A percentile compares a stretch with the other conserved stretches of the same genome.
Conservation (phyloP, 768 basidiomycete genomes). For the Leccinum rimulosum region DNA sequence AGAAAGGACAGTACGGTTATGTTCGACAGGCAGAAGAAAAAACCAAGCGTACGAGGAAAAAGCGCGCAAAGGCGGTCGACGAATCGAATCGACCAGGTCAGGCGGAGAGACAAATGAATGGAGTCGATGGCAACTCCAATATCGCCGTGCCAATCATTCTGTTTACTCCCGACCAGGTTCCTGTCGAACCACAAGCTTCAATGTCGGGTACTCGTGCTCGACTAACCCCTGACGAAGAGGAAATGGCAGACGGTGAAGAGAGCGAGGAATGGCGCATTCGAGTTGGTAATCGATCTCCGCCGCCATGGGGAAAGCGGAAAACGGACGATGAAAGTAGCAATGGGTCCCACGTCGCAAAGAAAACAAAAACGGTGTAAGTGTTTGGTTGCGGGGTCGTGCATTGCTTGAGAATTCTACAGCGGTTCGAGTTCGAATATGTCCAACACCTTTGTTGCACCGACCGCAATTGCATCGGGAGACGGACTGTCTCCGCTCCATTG, state of each 20-base stretch:
- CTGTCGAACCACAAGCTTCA: slow-evolving; percentile 29
- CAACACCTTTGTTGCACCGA: slow-evolving; percentile 4
- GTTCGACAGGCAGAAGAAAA: slow-evolving; percentile 75
- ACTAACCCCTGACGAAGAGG: slow-evolving; percentile 57
- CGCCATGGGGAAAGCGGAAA: slow-evolving; percentile 67
- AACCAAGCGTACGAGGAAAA: slow-evolving; percentile 54
- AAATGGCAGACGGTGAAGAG: slow-evolving; percentile 58
- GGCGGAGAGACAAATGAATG: slow-evolving; percentile 18
- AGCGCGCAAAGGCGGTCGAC: slow-evolving; percentile 35
- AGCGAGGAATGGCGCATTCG: slow-evolving; percentile 66
- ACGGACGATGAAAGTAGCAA: slow-evolving; percentile 37
- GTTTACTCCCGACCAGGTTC: slow-evolving; percentile 23
- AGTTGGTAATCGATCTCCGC: slow-evolving; percentile 61
- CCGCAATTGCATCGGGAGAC: slow-evolving; percentile 2
- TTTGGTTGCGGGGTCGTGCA: neutral
- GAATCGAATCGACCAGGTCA: slow-evolving; percentile 24
- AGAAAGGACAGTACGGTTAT: slow-evolving; percentile 82
- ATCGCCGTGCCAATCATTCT: slow-evolving; percentile 25
- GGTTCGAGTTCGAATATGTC: slow-evolving; percentile 1
- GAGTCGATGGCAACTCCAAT: slow-evolving; percentile 6
- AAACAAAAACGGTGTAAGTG: slow-evolving; percentile 41
- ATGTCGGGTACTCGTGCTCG: slow-evolving; percentile 25
- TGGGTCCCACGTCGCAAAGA: slow-evolving; percentile 38
- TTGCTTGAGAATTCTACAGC: slow-evolving; percentile 5
- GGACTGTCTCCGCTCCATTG: slow-evolving; percentile 45